Conservation (phyloP, 2,329 filamentous ascomycete genomes). For the Ceratocystis papillata region DNA sequence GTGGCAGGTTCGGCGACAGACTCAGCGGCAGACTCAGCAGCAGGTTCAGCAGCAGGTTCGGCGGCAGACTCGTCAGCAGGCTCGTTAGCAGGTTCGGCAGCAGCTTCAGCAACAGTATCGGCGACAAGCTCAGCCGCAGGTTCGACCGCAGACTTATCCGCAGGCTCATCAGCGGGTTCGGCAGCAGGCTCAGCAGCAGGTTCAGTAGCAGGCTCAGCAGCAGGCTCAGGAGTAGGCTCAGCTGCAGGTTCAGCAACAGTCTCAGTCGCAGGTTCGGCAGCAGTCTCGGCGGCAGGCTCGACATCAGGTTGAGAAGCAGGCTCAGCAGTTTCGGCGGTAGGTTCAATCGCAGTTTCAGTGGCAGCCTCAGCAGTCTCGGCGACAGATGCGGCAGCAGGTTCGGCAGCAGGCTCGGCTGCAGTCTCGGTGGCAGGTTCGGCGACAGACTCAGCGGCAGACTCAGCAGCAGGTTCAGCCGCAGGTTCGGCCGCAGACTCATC, state of each 20-base stretch:
- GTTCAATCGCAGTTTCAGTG: not conserved
- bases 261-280: conserved; percentile 9
- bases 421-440: conserved; percentile 1
- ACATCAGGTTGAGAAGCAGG: not conserved
- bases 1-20: not conserved
- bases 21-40: no score
- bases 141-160: not conserved
- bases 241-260: not conserved
- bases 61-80: not conserved
- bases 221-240: not conserved
- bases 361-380: not conserved
- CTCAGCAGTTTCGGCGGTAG: not conserved
- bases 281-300: not conserved
- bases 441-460: not conserved
- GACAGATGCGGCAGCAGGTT: no score
- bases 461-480: no score
- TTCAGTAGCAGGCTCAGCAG: not conserved
- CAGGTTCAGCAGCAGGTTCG: not conserved
- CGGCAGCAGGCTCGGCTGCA: conserved; percentile 10
- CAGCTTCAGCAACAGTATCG: not conserved
- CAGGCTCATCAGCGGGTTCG: not conserved
- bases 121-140: not conserved
- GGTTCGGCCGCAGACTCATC: not conserved
- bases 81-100: not conserved
- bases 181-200: not conserved